A percentile compares a stretch with the other conserved stretches of the same genome.
phyloP scores from a whole-genome alignment of 352 stramenopile species.

The Globisporangium sylvaticum region DNA sequence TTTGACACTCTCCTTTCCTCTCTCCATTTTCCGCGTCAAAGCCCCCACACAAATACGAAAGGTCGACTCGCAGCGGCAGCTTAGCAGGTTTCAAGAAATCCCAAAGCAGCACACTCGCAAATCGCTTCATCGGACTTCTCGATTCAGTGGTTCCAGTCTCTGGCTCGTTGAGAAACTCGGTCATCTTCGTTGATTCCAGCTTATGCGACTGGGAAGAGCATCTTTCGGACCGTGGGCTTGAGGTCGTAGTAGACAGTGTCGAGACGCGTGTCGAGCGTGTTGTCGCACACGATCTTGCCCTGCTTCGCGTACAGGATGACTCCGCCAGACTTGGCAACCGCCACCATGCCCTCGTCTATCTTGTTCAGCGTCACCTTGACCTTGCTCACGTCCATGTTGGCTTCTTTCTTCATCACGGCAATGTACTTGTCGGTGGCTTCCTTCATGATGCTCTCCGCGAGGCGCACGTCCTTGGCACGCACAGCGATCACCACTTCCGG shows the following conservation, averaged over 20 bases:
- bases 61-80: no score
- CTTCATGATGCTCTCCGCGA: constrained; percentile 85
- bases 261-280: constrained; percentile 93
- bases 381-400: constrained; percentile 88
- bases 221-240: constrained; percentile 75
- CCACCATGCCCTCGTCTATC: constrained; percentile 77
- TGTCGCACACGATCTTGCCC: constrained; percentile 97
- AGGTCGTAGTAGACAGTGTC: constrained; percentile 83
- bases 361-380: constrained; percentile 91
- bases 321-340: constrained; percentile 74
- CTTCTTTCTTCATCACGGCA: constrained; percentile 85
- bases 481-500: constrained; percentile 91
- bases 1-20: neutral
- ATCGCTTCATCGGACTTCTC: neutral
- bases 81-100: no score
- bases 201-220: constrained; percentile 67
- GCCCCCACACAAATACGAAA: constrained; percentile 6
- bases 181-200: neutral
- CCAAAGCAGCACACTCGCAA: neutral
- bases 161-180: neutral
- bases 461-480: constrained; percentile 87
- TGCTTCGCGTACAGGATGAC: constrained; percentile 85
- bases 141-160: neutral
- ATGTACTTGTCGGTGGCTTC: constrained; percentile 85
- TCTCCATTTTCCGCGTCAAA: neutral